phyloP scores from a whole-genome alignment of 1,284 basidiomycete genomes.

The Cutaneotrichosporon sp. region DNA sequence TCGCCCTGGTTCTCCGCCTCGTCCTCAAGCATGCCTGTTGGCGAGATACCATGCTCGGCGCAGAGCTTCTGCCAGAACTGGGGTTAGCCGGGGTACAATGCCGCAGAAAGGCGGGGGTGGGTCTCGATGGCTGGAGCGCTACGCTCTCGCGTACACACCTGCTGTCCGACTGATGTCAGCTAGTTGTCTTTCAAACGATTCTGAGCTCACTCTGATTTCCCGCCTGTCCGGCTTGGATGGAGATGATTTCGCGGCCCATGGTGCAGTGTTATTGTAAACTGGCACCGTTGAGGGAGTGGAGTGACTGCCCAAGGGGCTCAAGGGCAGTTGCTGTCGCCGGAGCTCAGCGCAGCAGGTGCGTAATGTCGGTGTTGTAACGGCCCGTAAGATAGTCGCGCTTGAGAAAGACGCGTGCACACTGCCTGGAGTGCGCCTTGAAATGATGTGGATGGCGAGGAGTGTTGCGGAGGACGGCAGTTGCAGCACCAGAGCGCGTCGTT shows the following conservation, averaged over 20 bases:
- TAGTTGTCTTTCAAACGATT: neutral
- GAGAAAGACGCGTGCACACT: too few relatives aligned
- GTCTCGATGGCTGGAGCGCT: neutral
- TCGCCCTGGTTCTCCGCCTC: conserved; percentile 86
- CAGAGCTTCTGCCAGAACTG: conserved; percentile 90
- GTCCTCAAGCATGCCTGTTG: conserved; percentile 86
- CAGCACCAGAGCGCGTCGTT: too few relatives aligned
- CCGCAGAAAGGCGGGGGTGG: neutral
- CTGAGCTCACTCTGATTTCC: conserved; percentile 78
- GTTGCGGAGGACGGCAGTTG: too few relatives aligned
- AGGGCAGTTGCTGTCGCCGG: too few relatives aligned
- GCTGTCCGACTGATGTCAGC: conserved; percentile 17
- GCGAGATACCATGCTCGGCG: conserved; percentile 91
- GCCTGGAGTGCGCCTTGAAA: too few relatives aligned
- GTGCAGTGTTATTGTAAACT: neutral
- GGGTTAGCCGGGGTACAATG: neutral
- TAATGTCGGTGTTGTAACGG: too few relatives aligned
- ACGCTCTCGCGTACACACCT: conserved; percentile 7
- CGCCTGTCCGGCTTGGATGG: conserved; percentile 73
- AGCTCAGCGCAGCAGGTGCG: too few relatives aligned
- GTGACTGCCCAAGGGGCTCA: too few relatives aligned
- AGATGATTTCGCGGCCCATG: conserved; percentile 51
- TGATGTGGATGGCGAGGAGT: too few relatives aligned
- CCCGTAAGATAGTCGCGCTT: too few relatives aligned
- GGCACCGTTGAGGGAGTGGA: neutral